Evolutionary conservation across 768 basidiomycete genomes (phyloP), one percentile per base, ranked within the genome.

Genomic region (Lactarius tabidus): DNA sequence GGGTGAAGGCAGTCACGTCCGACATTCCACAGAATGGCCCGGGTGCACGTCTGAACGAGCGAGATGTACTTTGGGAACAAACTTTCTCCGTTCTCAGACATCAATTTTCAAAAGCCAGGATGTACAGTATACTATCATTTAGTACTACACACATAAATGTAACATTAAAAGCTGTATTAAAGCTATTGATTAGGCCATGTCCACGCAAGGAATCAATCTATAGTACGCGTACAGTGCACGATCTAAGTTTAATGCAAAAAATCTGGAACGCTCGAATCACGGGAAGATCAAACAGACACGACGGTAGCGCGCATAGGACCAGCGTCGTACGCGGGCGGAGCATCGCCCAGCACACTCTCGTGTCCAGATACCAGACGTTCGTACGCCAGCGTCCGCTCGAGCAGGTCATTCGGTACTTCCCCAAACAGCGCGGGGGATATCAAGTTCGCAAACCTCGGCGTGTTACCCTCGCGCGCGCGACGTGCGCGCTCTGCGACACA

Each of bases 361-460:
- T 88, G 86, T 28, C 95, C 95, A 14, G 89, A 84, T 43, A 97
- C 81, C 23, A 97, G 81, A 29, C 88, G 81, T 72, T 93, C 94
- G 70, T 90, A 94, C 53, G 43, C 60, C 29, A 69, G 39, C 38
- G 67, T 69, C 64, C 88, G 81, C 48, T 75, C 69, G 63, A 83
- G 28, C 79, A 79, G n/a, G 75, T 74, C 43, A 79, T 70, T n/a
- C 80, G 72, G 20, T 77, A 76, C 38, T 68, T 63, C 29, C 29
- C 29, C 54, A 1, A 61, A 31, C 36, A 18, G 36, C 1, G 33
- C 10, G 12, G 60, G 55, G 14, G 20, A 10, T 23, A n/a, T 38
- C n/a, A 31, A 55, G 14, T 23, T n/a, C 6, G 53, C 64, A 12
- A 56, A 8, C 9, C 8, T 39, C 3, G 53, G 23, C 29, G 9